Base-by-base conservation (phyloP, 2,329 filamentous ascomycete species). In the Colletotrichum cuscutae region DNA sequence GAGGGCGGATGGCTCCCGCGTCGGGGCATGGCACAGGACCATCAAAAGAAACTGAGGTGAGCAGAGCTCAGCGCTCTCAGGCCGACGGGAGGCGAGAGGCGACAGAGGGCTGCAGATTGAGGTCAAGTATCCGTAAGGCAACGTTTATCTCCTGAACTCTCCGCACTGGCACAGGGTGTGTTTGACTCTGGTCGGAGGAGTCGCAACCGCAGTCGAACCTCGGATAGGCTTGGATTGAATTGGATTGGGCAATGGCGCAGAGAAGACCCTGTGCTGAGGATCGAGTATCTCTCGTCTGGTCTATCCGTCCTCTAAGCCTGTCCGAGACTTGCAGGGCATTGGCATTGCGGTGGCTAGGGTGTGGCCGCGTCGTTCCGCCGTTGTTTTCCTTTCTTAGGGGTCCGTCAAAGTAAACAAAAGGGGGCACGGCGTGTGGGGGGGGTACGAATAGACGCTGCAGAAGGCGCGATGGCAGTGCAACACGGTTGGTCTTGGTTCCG, bases 401-500 rank as follows among this genome's bases (percentile, higher is more conserved):
- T 26, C n/a, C 56, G 32, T 32, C 68, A 7, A n/a, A 49, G 42
- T 49, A n/a, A n/a, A 49, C 42, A 52, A 32, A 53, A 57, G 32
- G 9, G 22, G 15, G 37, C 13, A 13, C n/a, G 28, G 24, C 11
- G 2, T 13, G 24, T 5, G 7, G 32, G 19, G 58, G 58, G 58
- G 42, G 54, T 72, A 49, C 24, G 56, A 19, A 42, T 65, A 65
- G 32, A 26, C 15, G n/a, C 19, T 60, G 35, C 13, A 28, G 60
- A 49, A 65, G 24, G 60, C 46, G n/a, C 59, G 42, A 65, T 49
- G 66, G 66, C 71, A 60, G 60, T 65, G 71, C 66, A 65, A 49
- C 26, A 49, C 66, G 71, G 71, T 67, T 73, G 66, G 56, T 35
- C 54, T 56, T 28, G 8, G 66, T 71, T 73, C 66, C 56, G 66